phyloP scores from a whole-genome alignment of 1,284 basidiomycete species.

The Naganishia albida region DNA sequence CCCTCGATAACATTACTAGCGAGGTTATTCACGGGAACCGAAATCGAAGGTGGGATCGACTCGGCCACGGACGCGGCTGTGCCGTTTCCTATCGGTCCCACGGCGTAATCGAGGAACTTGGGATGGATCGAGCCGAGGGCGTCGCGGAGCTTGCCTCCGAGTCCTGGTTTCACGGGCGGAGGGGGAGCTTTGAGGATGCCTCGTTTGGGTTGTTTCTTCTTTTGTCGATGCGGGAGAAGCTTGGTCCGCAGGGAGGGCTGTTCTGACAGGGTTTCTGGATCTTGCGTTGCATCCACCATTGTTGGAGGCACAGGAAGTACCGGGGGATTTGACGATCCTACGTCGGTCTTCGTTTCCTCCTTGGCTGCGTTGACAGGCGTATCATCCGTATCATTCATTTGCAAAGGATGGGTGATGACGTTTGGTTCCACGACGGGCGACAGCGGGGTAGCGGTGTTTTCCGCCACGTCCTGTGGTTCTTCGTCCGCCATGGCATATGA shows the following conservation, averaged over 20 bases:
- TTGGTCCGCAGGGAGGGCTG: background rate
- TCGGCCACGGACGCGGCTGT: slow-evolving; percentile 19
- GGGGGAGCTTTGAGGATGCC: slow-evolving; percentile 54
- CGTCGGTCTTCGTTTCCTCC: background rate
- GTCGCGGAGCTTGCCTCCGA: slow-evolving; percentile 50
- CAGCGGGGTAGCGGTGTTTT: background rate
- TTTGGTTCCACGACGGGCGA: background rate
- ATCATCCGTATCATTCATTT: background rate
- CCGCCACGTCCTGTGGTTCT: slow-evolving; percentile 1
- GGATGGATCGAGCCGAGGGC: slow-evolving; percentile 42
- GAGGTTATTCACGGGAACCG: slow-evolving; percentile 21
- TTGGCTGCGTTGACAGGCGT: background rate
- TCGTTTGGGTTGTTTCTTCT: slow-evolving; percentile 41
- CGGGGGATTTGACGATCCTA: background rate
- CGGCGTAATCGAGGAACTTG: slow-evolving; percentile 38
- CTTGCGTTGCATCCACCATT: no score
- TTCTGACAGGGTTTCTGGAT: background rate
- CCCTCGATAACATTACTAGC: slow-evolving; percentile 31
- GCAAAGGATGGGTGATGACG: slow-evolving; percentile 5
- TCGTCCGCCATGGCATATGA: slow-evolving; percentile 10
- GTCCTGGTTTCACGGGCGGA: slow-evolving; percentile 50
- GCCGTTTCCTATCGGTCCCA: slow-evolving; percentile 32
- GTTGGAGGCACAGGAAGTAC: no score
- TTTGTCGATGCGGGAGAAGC: slow-evolving; percentile 16
- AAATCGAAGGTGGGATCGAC: slow-evolving; percentile 18